Evolutionary conservation across 371 early-diverging fungal genomes (phyloP), one percentile per base, ranked within the genome.

Genomic region (Rhizopus sp.): DNA sequence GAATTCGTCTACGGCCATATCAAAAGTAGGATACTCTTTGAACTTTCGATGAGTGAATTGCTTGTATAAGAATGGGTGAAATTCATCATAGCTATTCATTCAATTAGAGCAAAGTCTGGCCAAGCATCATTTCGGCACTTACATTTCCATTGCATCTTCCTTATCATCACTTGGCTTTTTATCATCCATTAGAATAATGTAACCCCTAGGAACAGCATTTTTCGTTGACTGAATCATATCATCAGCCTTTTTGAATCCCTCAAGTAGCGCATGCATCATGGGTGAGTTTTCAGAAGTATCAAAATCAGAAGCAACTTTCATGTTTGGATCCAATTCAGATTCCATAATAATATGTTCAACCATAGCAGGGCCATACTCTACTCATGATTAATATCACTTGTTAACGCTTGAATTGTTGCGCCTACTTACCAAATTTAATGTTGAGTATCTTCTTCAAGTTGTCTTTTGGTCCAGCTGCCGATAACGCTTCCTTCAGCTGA

Each of bases 1-100:
- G 73, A 89, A 99, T 52, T 91, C 89, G 64, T 99, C 98, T 0
- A 93, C 94, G 0, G 94, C 89, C 38, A 81, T 78, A 62, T 91
- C 87, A 81, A 97, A 97, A 1, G 87, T 84, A 33, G 67, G 72
- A 39, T 81, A 90, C 54, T 88, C 85, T 47, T 83, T 82, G 67
- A 76, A 69, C 13, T 64, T 55, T 34, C 64, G 68, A 30, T 70
- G 57, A 40, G 63, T 55, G 62, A 85, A 87, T 56, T 95, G 96
- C 15, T 82, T 80, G 57, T 92, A 93, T 29, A 86, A 70, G 66
- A 85, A 88, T 0, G 96, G 97, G 45, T 93, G 90, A 65, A 93
- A 95, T 55, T 97, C 98, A 55, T 93, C 90, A 66, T 90, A 94
- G 1, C 87, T 80, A 48, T 9, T 23, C 23, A 23, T 23, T 23